A percentile compares a stretch with the other conserved stretches of the same genome.
phyloP scores from a whole-genome alignment of 108 stramenopile genomes.

The Fistulifera pelliculosa region DNA sequence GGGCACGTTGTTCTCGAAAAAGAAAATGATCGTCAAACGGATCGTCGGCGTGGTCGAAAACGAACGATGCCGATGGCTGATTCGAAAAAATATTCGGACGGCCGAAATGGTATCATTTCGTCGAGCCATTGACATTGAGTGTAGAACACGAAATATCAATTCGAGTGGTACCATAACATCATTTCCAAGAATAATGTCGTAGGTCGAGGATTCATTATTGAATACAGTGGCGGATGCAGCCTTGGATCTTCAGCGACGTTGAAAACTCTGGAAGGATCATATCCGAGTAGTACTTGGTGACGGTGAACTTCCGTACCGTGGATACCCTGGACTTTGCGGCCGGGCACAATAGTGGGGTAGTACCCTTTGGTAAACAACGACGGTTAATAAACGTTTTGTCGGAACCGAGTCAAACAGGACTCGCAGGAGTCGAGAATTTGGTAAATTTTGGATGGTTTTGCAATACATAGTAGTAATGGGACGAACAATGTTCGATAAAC shows the following conservation, averaged over 20 bases:
- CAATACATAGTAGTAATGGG: not conserved
- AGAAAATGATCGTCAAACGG: not conserved
- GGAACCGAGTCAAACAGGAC: slow-evolving; percentile 14
- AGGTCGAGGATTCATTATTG: not conserved
- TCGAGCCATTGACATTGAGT: too few relatives aligned
- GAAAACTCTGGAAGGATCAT: slow-evolving; percentile 22
- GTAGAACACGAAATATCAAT: too few relatives aligned
- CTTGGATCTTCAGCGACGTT: slow-evolving; percentile 5
- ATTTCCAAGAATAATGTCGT: slow-evolving; percentile 27
- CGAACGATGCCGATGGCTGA: too few relatives aligned
- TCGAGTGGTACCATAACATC: slow-evolving; percentile 17
- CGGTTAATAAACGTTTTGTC: slow-evolving; percentile 9
- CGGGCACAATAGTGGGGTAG: not conserved
- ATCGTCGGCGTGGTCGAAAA: not conserved
- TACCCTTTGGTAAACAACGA: slow-evolving; percentile 4
- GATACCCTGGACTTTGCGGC: too few relatives aligned
- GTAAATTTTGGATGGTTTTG: slow-evolving; percentile 3
- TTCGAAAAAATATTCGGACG: too few relatives aligned
- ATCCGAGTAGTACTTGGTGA: slow-evolving; percentile 13
- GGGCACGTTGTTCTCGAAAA: slow-evolving; percentile 7
- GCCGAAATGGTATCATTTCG: too few relatives aligned
- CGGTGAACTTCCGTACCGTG: too few relatives aligned
- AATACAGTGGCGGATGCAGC: slow-evolving; percentile 8
- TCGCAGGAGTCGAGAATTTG: slow-evolving; percentile 17
- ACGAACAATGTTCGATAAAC: not conserved